Evolutionary conservation across 805 yeast species (phyloP).

Genomic region (Yamadazyma takamatsuzukensis): DNA sequence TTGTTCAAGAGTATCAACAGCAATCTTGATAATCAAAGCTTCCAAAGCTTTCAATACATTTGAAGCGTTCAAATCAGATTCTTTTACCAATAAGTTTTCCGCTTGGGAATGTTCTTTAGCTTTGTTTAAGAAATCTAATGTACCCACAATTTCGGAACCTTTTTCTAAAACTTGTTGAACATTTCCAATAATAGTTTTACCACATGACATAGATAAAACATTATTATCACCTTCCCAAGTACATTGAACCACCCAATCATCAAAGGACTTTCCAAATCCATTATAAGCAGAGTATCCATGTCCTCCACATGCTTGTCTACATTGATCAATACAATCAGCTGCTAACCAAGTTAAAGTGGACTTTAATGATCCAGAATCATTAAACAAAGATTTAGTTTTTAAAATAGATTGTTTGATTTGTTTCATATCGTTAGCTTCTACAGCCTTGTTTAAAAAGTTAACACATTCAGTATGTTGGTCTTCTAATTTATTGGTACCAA

Average conservation of each 20-base stretch:
- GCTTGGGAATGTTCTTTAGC: constrained; percentile 19
- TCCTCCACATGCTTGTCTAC: constrained; percentile 94
- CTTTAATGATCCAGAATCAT: constrained; percentile 82
- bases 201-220: constrained; percentile 77
- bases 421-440: constrained; percentile 45
- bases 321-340: constrained; percentile 76
- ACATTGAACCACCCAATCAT: constrained; percentile 96
- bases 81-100: constrained; percentile 18
- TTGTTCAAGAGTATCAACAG: constrained; percentile 25
- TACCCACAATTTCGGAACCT: constrained; percentile 45
- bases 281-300: constrained; percentile 94
- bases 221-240: constrained; percentile 99
- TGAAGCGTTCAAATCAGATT: constrained; percentile 20
- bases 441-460: constrained; percentile 52
- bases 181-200: constrained; percentile 66
- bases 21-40: constrained; percentile 36
- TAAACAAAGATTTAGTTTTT: constrained; percentile 72
- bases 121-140: constrained; percentile 40
- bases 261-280: constrained; percentile 83
- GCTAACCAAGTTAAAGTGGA: constrained; percentile 88
- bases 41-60: constrained; percentile 32
- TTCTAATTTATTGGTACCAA: constrained; percentile 64
- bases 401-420: constrained; percentile 46
- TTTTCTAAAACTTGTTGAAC: constrained; percentile 33
- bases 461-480: constrained; percentile 48